Evolutionary conservation across 345 rosid species (phyloP).

Genomic region (Citrus mangshanensis): DNA sequence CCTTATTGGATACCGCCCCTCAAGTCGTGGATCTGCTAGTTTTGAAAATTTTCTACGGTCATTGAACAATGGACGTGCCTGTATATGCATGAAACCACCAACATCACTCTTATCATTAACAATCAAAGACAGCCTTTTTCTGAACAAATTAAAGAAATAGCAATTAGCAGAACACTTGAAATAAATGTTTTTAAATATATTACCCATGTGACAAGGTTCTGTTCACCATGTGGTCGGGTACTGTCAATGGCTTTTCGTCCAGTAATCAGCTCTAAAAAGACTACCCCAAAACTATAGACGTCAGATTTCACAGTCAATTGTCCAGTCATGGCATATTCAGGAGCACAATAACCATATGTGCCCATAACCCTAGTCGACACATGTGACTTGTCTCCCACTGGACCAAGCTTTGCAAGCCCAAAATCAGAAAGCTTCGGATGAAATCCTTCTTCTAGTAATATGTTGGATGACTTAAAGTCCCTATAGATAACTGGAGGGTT

Average conservation of each 20-base stretch:
- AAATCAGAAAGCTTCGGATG: constrained; percentile 96
- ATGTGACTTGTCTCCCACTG: constrained; percentile 95
- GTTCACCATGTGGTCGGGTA: constrained; percentile 86
- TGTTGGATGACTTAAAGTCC: constrained; percentile 96
- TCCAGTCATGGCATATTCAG: constrained; percentile 99
- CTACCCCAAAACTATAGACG: constrained; percentile 95
- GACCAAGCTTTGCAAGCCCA: constrained; percentile 97
- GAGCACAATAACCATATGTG: constrained; percentile 99
- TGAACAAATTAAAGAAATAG: background rate
- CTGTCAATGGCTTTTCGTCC: constrained; percentile 94
- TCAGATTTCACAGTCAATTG: constrained; percentile 95
- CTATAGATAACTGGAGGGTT: constrained; percentile 95
- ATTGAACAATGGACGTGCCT: constrained; percentile 87
- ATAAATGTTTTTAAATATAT: constrained; percentile 5
- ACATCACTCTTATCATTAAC: background rate
- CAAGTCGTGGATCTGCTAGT: constrained; percentile 78
- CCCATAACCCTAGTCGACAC: constrained; percentile 99
- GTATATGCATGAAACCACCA: constrained; percentile 22
- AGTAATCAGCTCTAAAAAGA: constrained; percentile 88
- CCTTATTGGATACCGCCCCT: constrained; percentile 79
- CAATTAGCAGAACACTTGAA: background rate
- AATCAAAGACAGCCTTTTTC: background rate
- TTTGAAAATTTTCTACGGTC: constrained; percentile 74
- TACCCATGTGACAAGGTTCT: constrained; percentile 97
- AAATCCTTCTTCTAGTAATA: constrained; percentile 84